These are phyloP conservation scores for Pythium volutum DNA, from an alignment of 352 stramenopile species.

Conservation along the genomic window DNA sequence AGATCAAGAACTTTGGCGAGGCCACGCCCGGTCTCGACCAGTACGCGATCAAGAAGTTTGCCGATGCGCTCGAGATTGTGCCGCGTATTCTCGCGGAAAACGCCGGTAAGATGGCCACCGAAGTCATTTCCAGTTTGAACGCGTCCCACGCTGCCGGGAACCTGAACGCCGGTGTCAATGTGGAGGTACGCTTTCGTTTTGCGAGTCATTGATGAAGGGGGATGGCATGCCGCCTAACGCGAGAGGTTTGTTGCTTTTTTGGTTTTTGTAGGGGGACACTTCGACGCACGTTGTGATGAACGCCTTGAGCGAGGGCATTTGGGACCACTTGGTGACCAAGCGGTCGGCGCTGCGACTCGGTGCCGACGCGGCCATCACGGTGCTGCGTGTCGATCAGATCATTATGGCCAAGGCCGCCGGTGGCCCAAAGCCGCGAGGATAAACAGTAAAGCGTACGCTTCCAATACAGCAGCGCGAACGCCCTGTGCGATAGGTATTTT, in stretches of 20 bases:
- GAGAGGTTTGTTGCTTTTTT: not conserved
- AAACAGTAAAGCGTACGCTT: constrained; percentile 24
- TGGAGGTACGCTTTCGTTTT: constrained; percentile 65
- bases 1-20: constrained; percentile 94
- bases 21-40: constrained; percentile 97
- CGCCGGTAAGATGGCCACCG: constrained; percentile 92
- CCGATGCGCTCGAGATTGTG: constrained; percentile 97
- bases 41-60: constrained; percentile 99
- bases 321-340: constrained; percentile 97
- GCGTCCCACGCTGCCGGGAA: constrained; percentile 94
- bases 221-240: not conserved
- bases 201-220: not conserved
- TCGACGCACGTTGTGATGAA: constrained; percentile 82
- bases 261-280: constrained; percentile 45
- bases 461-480: constrained; percentile 17
- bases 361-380: constrained; percentile 96
- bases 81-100: constrained; percentile 98
- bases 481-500: constrained; percentile 24
- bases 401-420: constrained; percentile 98
- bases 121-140: constrained; percentile 94
- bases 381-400: constrained; percentile 99
- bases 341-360: constrained; percentile 95
- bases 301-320: constrained; percentile 71
- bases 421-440: constrained; percentile 91
- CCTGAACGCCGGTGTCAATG: constrained; percentile 91